Base-by-base conservation (phyloP, 768 basidiomycete genomes). In the Clathrus columnatus region DNA sequence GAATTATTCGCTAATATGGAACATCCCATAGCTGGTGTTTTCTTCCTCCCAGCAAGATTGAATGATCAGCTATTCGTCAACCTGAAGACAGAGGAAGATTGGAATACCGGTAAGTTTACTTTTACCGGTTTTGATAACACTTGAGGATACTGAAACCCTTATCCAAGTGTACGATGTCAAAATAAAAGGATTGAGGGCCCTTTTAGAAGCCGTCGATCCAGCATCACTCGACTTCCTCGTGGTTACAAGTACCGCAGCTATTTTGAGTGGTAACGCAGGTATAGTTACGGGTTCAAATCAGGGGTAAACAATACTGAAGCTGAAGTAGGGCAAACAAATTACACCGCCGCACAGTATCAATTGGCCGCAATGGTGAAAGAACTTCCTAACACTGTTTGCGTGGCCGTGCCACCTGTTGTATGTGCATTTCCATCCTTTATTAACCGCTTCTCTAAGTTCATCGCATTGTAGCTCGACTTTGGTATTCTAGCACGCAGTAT, bases 121-220 rank as follows among this genome's bases (percentile, higher is more conserved):
- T n/a, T n/a, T 24, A 6, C 26, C n/a, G 18, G 16, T 17, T 23
- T 23, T 41, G 10, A 20, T 36, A 29, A 6, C 5, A 14, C 17
- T 28, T 2, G n/a, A 6, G 17, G 20, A 47, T 11, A 30, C 7
- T 4, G 5, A 41, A 10, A n/a, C n/a, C 24, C 36, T 2, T 2
- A 2, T 30, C n/a, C 10, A 23, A 60, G 59, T 61, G 26, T 60
- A 45, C 41, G 59, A 61, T 44, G 59, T 61, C 54, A 61, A 61
- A 48, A 46, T 61, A 7, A 41, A 57, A 49, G 60, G 59, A 2
- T 18, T 61, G 18, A 28, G 57, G 8, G 45, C 53, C 17, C 60
- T 61, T n/a, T 26, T 60, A 3, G 11, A 61, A 27, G 43, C 60
- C 14, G 43, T 61, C 20, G 29, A 60, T 48, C 59, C 54, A 29